A percentile compares a stretch with the other conserved stretches of the same genome.
These are phyloP conservation scores for Fusarium heterosporum DNA, from an alignment of 2,329 filamentous ascomycete species.

Conservation along the genomic window DNA sequence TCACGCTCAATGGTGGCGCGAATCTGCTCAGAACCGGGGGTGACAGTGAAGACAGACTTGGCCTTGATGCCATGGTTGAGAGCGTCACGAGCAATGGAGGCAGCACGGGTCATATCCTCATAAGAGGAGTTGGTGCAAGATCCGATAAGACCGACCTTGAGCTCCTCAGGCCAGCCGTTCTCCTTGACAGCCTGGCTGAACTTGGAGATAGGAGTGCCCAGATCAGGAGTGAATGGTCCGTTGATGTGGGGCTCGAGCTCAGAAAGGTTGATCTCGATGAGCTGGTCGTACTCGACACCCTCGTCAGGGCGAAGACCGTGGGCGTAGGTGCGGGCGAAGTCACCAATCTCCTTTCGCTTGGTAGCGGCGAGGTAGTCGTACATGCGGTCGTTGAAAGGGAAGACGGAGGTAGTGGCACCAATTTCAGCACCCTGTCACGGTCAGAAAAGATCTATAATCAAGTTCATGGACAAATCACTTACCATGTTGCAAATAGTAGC, in stretches of 20 bases:
- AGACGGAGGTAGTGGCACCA: constrained; percentile 90
- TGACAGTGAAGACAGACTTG: constrained; percentile 93
- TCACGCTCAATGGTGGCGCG: constrained; percentile 93
- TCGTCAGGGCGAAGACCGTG: constrained; percentile 88
- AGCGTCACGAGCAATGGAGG: constrained; percentile 92
- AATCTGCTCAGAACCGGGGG: constrained; percentile 96
- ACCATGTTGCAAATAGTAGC: constrained; percentile 82
- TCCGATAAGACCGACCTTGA: constrained; percentile 94
- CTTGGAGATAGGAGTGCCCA: constrained; percentile 90
- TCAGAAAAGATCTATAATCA: constrained; percentile 15
- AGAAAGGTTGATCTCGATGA: constrained; percentile 91
- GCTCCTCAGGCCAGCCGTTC: constrained; percentile 89
- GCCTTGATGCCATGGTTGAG: constrained; percentile 89
- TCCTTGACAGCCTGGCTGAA: constrained; percentile 87
- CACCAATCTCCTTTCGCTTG: constrained; percentile 89
- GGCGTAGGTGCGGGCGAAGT: constrained; percentile 87
- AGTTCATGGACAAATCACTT: constrained; percentile 47
- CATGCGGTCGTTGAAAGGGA: constrained; percentile 99
- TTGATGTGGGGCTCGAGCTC: constrained; percentile 96
- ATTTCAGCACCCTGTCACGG: constrained; percentile 67
- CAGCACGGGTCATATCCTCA: constrained; percentile 96
- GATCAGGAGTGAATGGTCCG: constrained; percentile 94
- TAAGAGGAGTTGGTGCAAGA: constrained; percentile 99
- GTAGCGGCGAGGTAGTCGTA: constrained; percentile 94
- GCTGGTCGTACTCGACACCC: constrained; percentile 89